Evolutionary conservation across 2,329 filamentous ascomycete genomes (phyloP).

Genomic region (Aaosphaeria pasadenensis): DNA sequence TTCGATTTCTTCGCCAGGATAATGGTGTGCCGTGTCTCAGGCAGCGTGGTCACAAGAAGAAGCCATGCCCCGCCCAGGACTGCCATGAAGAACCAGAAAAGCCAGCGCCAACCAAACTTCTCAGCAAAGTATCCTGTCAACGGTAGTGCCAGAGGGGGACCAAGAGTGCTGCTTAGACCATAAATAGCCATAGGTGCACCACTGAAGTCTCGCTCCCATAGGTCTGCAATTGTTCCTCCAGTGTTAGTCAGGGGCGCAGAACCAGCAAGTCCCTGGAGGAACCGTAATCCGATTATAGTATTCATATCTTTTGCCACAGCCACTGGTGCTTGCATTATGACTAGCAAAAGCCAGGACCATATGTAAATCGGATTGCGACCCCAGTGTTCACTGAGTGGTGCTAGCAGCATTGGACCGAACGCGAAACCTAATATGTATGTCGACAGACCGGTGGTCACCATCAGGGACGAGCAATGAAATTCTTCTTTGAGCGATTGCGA

Average conservation of each 20-base stretch:
- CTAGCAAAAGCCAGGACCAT: conserved; percentile 24
- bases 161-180: conserved; percentile 51
- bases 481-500: conserved; percentile 48
- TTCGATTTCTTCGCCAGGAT: conserved; percentile 55
- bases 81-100: conserved; percentile 68
- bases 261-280: conserved; percentile 39
- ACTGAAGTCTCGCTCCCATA: conserved; percentile 30
- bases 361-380: conserved; percentile 32
- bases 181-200: conserved; percentile 48
- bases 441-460: conserved; percentile 43
- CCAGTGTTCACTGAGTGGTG: conserved; percentile 47
- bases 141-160: conserved; percentile 55
- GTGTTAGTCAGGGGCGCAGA: conserved; percentile 48
- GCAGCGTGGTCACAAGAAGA: conserved; percentile 20
- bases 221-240: conserved; percentile 59
- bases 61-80: conserved; percentile 57
- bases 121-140: conserved; percentile 33
- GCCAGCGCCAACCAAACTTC: conserved; percentile 65
- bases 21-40: conserved; percentile 26
- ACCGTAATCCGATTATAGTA: not conserved
- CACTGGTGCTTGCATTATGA: conserved; percentile 21
- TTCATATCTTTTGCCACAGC: not conserved
- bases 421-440: conserved; percentile 48
- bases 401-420: conserved; percentile 36
- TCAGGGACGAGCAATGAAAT: conserved; percentile 41